Conservation (phyloP, 331 rosid species). For the Saraca asoca region DNA sequence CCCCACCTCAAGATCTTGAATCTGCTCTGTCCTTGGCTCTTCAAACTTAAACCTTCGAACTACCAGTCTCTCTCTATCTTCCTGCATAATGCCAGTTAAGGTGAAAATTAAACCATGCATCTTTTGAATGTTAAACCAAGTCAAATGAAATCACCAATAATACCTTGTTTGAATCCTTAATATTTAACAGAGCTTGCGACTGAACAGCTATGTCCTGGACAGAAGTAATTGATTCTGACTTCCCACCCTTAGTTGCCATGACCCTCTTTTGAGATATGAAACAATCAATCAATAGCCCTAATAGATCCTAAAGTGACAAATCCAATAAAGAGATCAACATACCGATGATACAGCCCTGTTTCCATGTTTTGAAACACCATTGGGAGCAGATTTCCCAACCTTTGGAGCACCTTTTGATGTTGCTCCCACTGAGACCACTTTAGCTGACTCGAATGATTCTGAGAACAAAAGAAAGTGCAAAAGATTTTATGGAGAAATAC, state of each 20-base stretch:
- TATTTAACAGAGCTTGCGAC: conserved; percentile 75
- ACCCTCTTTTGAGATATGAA: conserved; percentile 57
- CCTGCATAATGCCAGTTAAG: conserved; percentile 54
- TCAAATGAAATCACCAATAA: background rate
- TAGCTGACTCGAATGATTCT: conserved; percentile 69
- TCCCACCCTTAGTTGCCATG: conserved; percentile 53
- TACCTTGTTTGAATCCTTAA: conserved; percentile 96
- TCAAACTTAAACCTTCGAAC: conserved; percentile 90
- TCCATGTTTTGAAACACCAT: conserved; percentile 82
- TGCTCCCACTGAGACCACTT: conserved; percentile 54
- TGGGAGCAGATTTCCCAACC: conserved; percentile 69
- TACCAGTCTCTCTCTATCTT: conserved; percentile 87
- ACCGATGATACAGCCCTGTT: conserved; percentile 69
- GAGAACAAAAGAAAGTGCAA: background rate
- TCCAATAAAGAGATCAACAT: conserved; percentile 29
- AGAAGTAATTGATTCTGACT: conserved; percentile 56
- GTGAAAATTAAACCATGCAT: conserved; percentile 14
- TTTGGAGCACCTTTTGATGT: conserved; percentile 65
- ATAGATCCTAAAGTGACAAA: conserved; percentile 21
- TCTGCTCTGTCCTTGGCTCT: conserved; percentile 89
- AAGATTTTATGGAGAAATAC: no score
- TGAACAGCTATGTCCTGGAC: conserved; percentile 79
- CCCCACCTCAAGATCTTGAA: conserved; percentile 95
- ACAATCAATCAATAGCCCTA: conserved; percentile 28
- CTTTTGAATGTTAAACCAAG: background rate